Evolutionary conservation across 2,329 filamentous ascomycete genomes (phyloP), one percentile per base, ranked within the genome.

Genomic region (Talaromyces verruculosus): DNA sequence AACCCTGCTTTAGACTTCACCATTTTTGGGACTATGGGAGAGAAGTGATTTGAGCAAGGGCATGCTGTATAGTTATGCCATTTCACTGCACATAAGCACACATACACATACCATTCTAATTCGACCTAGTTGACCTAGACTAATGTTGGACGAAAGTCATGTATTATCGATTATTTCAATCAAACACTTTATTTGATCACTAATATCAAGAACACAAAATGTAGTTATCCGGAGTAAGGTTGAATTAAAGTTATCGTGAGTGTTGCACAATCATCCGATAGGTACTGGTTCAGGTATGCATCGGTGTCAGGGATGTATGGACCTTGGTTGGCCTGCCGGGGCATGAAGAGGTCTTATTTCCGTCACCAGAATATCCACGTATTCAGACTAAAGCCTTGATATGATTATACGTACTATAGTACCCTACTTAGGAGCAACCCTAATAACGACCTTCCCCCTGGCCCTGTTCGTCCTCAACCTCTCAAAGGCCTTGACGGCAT

Each of bases 401-500:
- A 22, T 25, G 4, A 19, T 19, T 11, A n/a, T n/a, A 11, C 1
- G 2, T 19, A 39, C 8, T 33, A 5, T 6, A 43, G 41, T n/a
- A 43, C n/a, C 6, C 15, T 45, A 33, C 57, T 11, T 25, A 15
- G 57, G 22, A 28, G 39, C 22, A 43, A 79, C 76, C 67, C 72
- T 75, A 69, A 84, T 71, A 30, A 90, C 79, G 68, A 90, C 76
- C 77, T 90, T 90, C 0, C 88, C 88, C 68, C 77, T 84, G 1
- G 84, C 80, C 39, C 83, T 80, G 0, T 84, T 84, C 0, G 78
- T 83, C 76, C 84, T 87, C 71, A 89, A 71, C 72, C 82, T 86
- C 73, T 84, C 82, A 74, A 85, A 87, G 1, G 87, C 88, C 71
- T 84, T 81, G 0, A 82, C 81, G 1, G 81, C 83, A 65, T 89